These are phyloP conservation scores for Kockiozyma suomiensis DNA, from an alignment of 805 yeast genomes.

Conservation along the genomic window DNA sequence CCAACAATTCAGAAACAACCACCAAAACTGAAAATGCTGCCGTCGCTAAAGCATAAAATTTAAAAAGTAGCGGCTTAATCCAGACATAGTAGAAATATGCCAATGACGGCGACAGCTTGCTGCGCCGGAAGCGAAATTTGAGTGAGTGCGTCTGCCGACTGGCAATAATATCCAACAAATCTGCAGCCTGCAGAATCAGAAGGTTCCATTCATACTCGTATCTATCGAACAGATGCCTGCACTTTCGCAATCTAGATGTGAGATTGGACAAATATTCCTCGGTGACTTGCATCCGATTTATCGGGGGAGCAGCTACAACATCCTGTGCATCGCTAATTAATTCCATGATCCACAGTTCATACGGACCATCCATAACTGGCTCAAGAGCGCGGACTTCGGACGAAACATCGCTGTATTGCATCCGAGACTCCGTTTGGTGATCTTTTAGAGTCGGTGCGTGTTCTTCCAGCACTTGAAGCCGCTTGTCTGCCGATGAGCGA, in stretches of 20 bases:
- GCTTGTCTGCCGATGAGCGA: slow-evolving; percentile 43
- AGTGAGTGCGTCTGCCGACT: slow-evolving; percentile 43
- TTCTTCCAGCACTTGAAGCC: slow-evolving; percentile 49
- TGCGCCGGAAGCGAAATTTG: slow-evolving; percentile 38
- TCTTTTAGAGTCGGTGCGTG: slow-evolving; percentile 63
- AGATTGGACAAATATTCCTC: slow-evolving; percentile 54
- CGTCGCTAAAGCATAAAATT: slow-evolving; percentile 50
- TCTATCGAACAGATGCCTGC: slow-evolving; percentile 56
- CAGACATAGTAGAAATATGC: slow-evolving; percentile 49
- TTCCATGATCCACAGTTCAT: slow-evolving; percentile 66
- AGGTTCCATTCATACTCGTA: slow-evolving; percentile 59
- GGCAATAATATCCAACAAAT: slow-evolving; percentile 60
- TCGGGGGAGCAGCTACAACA: slow-evolving; percentile 33
- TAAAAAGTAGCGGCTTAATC: slow-evolving; percentile 51
- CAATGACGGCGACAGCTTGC: slow-evolving; percentile 47
- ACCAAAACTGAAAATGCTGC: slow-evolving; percentile 54
- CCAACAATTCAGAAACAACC: slow-evolving; percentile 74
- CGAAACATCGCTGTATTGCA: slow-evolving; percentile 64
- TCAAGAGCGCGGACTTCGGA: slow-evolving; percentile 58
- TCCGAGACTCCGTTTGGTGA: slow-evolving; percentile 61
- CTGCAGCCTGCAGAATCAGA: slow-evolving; percentile 52
- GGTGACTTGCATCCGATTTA: slow-evolving; percentile 39
- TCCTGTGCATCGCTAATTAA: slow-evolving; percentile 43
- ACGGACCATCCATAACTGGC: slow-evolving; percentile 52
- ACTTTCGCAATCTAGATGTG: slow-evolving; percentile 54